phyloP scores from a whole-genome alignment of 306 rosid species.

The Trifolium subterraneum region DNA sequence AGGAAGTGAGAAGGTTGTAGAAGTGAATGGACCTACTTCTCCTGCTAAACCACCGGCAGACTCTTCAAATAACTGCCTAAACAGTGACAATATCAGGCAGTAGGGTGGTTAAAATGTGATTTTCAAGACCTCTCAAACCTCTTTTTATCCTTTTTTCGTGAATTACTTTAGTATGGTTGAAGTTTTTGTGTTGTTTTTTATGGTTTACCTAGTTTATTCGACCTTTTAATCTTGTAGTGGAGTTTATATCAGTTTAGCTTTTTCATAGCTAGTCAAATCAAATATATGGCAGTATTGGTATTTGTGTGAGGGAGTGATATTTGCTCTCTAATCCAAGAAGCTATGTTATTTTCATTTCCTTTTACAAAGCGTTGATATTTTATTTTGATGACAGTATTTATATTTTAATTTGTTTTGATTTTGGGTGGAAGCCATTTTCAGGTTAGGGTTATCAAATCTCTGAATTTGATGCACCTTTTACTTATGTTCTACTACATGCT shows the following conservation, averaged over 20 bases:
- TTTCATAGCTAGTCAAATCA: constrained; percentile 14
- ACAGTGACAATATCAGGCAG: not conserved
- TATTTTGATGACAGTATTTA: too few species aligned
- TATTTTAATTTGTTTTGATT: too few species aligned
- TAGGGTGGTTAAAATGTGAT: constrained; percentile 1
- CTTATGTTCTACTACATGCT: too few species aligned
- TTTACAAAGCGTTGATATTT: too few species aligned
- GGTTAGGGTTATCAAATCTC: too few species aligned
- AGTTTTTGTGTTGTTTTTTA: constrained; percentile 26
- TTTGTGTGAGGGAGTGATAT: not conserved
- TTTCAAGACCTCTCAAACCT: not conserved
- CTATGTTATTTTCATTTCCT: not conserved
- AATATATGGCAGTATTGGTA: constrained; percentile 9
- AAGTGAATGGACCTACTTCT: constrained; percentile 29
- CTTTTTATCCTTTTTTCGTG: not conserved
- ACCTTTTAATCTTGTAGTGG: constrained; percentile 17
- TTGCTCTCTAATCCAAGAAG: not conserved
- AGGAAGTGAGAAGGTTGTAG: constrained; percentile 25
- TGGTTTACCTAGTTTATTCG: constrained; percentile 2
- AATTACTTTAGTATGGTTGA: constrained; percentile 25
- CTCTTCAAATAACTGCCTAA: constrained; percentile 27
- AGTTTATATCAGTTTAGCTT: constrained; percentile 24
- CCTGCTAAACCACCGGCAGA: constrained; percentile 22
- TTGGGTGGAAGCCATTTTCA: too few species aligned
- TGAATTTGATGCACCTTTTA: too few species aligned